Evolutionary conservation across 495 filamentous ascomycete species (phyloP).

Genomic region (Aspergillus asperescens): DNA sequence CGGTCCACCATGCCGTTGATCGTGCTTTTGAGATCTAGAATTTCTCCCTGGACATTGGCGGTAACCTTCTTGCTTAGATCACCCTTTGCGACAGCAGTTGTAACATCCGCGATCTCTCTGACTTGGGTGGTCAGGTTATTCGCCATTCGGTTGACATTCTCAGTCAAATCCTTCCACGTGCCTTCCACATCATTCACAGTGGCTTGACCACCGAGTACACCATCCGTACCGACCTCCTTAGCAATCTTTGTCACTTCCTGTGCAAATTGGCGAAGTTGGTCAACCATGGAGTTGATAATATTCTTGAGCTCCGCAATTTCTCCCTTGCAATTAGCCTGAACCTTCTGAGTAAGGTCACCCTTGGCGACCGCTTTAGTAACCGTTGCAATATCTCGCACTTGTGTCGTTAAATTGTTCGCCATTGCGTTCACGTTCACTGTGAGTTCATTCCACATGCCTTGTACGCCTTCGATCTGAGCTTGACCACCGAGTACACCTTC

Average conservation of each 20-base stretch:
- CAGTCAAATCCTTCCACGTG: slow-evolving; percentile 94
- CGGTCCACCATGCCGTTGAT: slow-evolving; percentile 99
- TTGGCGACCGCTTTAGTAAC: slow-evolving; percentile 98
- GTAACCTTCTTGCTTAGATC: slow-evolving; percentile 95
- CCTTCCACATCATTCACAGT: slow-evolving; percentile 97
- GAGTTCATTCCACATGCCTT: slow-evolving; percentile 92
- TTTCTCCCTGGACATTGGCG: slow-evolving; percentile 94
- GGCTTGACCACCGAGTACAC: slow-evolving; percentile 90
- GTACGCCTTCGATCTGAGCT: slow-evolving; percentile 84
- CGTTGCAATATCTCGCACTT: slow-evolving; percentile 96
- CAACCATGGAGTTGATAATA: slow-evolving; percentile 99
- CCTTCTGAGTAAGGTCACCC: slow-evolving; percentile 94
- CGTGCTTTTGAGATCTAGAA: slow-evolving; percentile 89
- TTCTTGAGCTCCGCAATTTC: slow-evolving; percentile 94
- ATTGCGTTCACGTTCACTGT: slow-evolving; percentile 98
- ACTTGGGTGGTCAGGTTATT: slow-evolving; percentile 98
- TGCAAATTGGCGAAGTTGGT: slow-evolving; percentile 93
- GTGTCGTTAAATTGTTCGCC: slow-evolving; percentile 95
- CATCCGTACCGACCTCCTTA: slow-evolving; percentile 94
- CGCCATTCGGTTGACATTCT: slow-evolving; percentile 98
- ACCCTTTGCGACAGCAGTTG: slow-evolving; percentile 89
- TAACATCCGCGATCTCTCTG: slow-evolving; percentile 96
- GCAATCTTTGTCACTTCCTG: slow-evolving; percentile 98
- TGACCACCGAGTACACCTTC: slow-evolving; percentile 97
- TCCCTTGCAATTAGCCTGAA: slow-evolving; percentile 92